These are phyloP conservation scores for Annulohypoxylon truncatum DNA, from an alignment of 2,329 filamentous ascomycete species.

Conservation along the genomic window DNA sequence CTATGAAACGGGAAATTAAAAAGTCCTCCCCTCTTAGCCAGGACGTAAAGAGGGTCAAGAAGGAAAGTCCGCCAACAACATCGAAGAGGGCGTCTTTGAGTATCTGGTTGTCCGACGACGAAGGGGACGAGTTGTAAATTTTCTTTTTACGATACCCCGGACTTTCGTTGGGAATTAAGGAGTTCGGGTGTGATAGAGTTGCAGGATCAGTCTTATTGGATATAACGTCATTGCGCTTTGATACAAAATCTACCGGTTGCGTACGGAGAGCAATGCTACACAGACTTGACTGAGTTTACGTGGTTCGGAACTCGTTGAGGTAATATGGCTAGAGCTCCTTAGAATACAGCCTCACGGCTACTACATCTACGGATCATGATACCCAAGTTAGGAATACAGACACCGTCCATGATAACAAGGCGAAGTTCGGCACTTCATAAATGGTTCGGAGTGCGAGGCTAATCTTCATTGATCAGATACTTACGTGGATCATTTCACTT, in stretches of 20 bases:
- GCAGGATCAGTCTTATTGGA: not conserved
- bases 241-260: not conserved
- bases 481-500: not conserved
- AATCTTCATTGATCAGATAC: not conserved
- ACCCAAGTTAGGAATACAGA: not conserved
- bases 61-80: constrained; percentile 18
- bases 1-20: constrained; percentile 33
- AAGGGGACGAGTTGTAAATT: constrained; percentile 47
- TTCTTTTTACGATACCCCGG: constrained; percentile 18
- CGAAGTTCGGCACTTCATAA: not conserved
- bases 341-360: not conserved
- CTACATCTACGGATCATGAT: not conserved
- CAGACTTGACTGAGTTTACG: not conserved
- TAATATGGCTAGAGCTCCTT: not conserved
- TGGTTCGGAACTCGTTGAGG: not conserved
- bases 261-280: not conserved
- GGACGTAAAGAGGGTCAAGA: constrained; percentile 16
- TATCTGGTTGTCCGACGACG: constrained; percentile 47
- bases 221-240: not conserved
- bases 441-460: not conserved
- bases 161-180: not conserved
- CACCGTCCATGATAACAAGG: not conserved
- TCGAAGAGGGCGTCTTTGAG: constrained; percentile 31
- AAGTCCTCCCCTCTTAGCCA: not conserved
- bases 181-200: not conserved